phyloP scores from a whole-genome alignment of 768 basidiomycete genomes.

The Nidularia pulvinata region DNA sequence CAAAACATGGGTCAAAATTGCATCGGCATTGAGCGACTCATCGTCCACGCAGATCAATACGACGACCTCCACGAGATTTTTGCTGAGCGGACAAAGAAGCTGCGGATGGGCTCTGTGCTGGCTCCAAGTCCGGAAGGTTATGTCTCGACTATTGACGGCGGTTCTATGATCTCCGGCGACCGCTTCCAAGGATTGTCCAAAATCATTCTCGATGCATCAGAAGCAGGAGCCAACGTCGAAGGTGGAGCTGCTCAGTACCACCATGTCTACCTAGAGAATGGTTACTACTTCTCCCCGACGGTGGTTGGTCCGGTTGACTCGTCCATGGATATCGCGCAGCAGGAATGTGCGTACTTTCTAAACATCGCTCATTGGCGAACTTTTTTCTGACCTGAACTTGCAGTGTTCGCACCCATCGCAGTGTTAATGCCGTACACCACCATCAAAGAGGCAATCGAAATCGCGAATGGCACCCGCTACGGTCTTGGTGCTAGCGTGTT shows the following conservation, averaged over 20 bases:
- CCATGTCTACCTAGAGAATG: conserved; percentile 70
- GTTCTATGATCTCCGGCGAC: conserved; percentile 80
- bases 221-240: conserved; percentile 61
- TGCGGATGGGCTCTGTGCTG: conserved; percentile 82
- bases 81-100: conserved; percentile 56
- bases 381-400: conserved; percentile 1
- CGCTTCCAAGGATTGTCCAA: conserved; percentile 70
- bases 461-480: conserved; percentile 88
- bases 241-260: conserved; percentile 62
- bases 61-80: conserved; percentile 72
- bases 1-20: conserved; percentile 97
- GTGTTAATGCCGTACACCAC: conserved; percentile 83
- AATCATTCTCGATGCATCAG: conserved; percentile 68
- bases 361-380: neutral
- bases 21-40: conserved; percentile 92
- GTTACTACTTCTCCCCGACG: conserved; percentile 86
- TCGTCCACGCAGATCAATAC: conserved; percentile 81
- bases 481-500: conserved; percentile 96
- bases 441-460: conserved; percentile 81
- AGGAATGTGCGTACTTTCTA: conserved; percentile 63
- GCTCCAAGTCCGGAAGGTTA: conserved; percentile 66
- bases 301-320: conserved; percentile 78
- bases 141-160: conserved; percentile 77
- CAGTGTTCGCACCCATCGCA: conserved; percentile 94
- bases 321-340: conserved; percentile 74